Percentiles rank a stretch among this genome's conserved stretches.
Conservation (phyloP, 2,329 filamentous ascomycete species). For the Colletotrichum theobromicola region DNA sequence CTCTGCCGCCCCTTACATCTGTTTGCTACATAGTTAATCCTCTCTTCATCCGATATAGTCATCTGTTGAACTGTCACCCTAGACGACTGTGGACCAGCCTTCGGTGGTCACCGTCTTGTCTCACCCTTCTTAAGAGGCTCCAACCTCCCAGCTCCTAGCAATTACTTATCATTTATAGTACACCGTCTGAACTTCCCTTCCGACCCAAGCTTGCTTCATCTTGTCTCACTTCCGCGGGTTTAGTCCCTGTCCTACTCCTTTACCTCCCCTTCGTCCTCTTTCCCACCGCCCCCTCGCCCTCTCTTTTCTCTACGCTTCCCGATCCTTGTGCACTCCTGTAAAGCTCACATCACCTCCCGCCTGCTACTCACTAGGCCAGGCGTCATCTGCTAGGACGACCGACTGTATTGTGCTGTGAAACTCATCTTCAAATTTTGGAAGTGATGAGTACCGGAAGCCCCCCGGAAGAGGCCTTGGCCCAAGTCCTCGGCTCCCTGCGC, state of each 20-base stretch:
- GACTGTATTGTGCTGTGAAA: background rate
- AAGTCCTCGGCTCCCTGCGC: slow-evolving; percentile 35
- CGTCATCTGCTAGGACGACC: background rate
- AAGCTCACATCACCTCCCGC: background rate
- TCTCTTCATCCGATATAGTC: background rate
- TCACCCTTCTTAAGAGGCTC: background rate
- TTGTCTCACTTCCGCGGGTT: background rate
- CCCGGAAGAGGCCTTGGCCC: slow-evolving; percentile 33
- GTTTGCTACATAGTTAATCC: slow-evolving; percentile 2
- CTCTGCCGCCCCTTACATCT: background rate
- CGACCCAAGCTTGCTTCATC: background rate
- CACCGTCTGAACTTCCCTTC: background rate
- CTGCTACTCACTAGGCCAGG: background rate
- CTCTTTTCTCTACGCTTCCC: background rate
- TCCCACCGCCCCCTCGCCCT: background rate
- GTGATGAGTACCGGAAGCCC: slow-evolving; percentile 2
- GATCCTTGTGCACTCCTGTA: background rate
- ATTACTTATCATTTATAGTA: background rate
- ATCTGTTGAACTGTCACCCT: background rate
- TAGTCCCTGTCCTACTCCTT: background rate
- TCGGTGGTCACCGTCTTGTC: slow-evolving; percentile 15
- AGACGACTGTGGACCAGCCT: slow-evolving; percentile 5
- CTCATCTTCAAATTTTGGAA: background rate
- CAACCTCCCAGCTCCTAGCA: background rate
- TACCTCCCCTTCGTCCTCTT: background rate